Conservation (phyloP, 352 stramenopile genomes). For the Phytopythium delawarense region DNA sequence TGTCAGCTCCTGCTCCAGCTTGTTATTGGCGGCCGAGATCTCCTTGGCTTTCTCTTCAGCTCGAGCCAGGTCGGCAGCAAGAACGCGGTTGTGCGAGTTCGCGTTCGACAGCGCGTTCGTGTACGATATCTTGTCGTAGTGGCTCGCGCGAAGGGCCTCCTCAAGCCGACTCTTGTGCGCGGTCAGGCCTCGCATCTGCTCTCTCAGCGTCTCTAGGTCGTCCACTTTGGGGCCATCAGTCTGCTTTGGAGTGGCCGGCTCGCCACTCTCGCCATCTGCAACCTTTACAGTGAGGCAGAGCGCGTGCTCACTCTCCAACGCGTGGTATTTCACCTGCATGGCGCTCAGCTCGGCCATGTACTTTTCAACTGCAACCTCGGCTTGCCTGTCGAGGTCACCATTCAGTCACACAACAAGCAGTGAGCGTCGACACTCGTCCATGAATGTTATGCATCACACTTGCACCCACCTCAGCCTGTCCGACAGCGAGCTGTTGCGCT, state of each 20-base stretch:
- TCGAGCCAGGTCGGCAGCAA: constrained; percentile 51
- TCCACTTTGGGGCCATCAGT: constrained; percentile 1
- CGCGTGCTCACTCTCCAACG: constrained; percentile 50
- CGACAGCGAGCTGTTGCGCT: constrained; percentile 29
- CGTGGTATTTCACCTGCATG: constrained; percentile 39
- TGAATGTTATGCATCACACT: not conserved
- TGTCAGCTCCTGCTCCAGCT: constrained; percentile 38
- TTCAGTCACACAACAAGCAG: constrained; percentile 1
- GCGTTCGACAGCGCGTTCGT: constrained; percentile 74
- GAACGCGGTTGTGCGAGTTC: constrained; percentile 71
- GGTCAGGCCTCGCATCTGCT: constrained; percentile 50
- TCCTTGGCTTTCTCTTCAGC: constrained; percentile 57
- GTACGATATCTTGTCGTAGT: constrained; percentile 85
- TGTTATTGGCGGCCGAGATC: constrained; percentile 23
- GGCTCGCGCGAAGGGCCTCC: constrained; percentile 61
- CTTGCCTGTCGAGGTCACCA: constrained; percentile 21
- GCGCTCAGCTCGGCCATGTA: constrained; percentile 43
- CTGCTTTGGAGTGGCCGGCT: constrained; percentile 1
- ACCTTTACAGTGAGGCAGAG: constrained; percentile 11
- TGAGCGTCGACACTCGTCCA: not conserved
- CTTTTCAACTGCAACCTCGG: constrained; percentile 44
- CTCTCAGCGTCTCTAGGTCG: constrained; percentile 25
- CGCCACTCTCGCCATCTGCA: not conserved
- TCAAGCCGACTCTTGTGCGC: constrained; percentile 64
- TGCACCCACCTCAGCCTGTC: constrained; percentile 47